These are phyloP conservation scores for Scleroderma bovista DNA, from an alignment of 768 basidiomycete species.

Conservation along the genomic window DNA sequence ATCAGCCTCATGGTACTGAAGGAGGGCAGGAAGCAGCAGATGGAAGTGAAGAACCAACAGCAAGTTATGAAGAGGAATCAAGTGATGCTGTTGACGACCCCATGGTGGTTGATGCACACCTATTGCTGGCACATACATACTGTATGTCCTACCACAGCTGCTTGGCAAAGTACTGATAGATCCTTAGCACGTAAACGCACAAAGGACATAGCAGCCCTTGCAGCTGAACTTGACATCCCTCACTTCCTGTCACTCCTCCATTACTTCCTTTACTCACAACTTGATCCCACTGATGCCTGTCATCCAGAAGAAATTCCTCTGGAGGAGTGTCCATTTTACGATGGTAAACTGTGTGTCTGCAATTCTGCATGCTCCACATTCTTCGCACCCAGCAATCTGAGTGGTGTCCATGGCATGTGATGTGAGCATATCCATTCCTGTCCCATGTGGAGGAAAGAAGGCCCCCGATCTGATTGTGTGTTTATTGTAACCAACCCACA, in stretches of 20 bases:
- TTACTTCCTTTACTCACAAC: background rate
- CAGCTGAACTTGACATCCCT: too few relatives aligned
- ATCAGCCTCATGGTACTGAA: too few relatives aligned
- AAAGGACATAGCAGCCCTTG: too few relatives aligned
- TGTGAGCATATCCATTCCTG: constrained; percentile 16
- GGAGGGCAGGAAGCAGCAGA: background rate
- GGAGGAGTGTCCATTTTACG: constrained; percentile 9
- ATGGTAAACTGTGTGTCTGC: background rate
- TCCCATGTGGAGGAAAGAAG: constrained; percentile 16
- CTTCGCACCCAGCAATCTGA: constrained; percentile 24
- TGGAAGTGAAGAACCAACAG: background rate
- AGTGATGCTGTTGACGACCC: background rate
- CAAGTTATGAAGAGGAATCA: background rate
- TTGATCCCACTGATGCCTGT: constrained; percentile 10
- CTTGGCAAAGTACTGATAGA: background rate
- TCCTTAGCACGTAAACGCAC: background rate
- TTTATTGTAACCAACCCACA: constrained; percentile 12
- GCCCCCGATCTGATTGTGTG: constrained; percentile 14
- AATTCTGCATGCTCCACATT: constrained; percentile 19
- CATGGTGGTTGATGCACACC: background rate
- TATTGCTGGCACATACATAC: background rate
- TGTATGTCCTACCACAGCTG: background rate
- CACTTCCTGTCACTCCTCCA: too few relatives aligned
- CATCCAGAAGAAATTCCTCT: constrained; percentile 6
- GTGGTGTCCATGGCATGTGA: constrained; percentile 23